Conservation (phyloP, 1,139 yeast genomes). For the Geotrichum siamense region DNA sequence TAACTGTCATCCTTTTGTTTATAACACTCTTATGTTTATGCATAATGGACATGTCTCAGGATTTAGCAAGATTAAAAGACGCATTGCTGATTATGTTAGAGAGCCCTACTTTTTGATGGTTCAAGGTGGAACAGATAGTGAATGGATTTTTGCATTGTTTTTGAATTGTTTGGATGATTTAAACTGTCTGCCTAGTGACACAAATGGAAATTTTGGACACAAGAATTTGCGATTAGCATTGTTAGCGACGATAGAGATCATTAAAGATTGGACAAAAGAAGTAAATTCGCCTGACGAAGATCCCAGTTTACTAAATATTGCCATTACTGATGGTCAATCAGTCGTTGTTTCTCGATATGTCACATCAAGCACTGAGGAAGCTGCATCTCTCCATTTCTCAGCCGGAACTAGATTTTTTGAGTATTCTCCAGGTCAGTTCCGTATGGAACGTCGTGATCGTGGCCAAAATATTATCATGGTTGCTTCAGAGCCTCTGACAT, state of each 20-base stretch:
- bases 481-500: constrained; percentile 92
- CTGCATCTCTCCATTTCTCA: constrained; percentile 90
- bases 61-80: constrained; percentile 66
- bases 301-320: constrained; percentile 86
- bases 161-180: constrained; percentile 66
- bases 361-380: constrained; percentile 85
- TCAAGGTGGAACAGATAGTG: constrained; percentile 94
- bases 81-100: constrained; percentile 59
- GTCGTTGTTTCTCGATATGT: constrained; percentile 85
- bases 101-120: constrained; percentile 73
- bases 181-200: constrained; percentile 62
- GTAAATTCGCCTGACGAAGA: constrained; percentile 45
- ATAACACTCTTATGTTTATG: constrained; percentile 87
- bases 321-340: constrained; percentile 89
- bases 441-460: constrained; percentile 88
- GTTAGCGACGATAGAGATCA: constrained; percentile 59
- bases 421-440: constrained; percentile 73
- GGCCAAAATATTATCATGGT: constrained; percentile 94
- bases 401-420: constrained; percentile 89
- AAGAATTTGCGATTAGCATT: constrained; percentile 59
- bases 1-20: constrained; percentile 89
- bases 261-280: constrained; percentile 60
- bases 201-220: constrained; percentile 48
- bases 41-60: constrained; percentile 89
- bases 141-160: constrained; percentile 86